Percentiles rank a stretch among this genome's conserved stretches.
Evolutionary conservation across 345 rosid genomes (phyloP).

Genomic region (Acer saccharum): DNA sequence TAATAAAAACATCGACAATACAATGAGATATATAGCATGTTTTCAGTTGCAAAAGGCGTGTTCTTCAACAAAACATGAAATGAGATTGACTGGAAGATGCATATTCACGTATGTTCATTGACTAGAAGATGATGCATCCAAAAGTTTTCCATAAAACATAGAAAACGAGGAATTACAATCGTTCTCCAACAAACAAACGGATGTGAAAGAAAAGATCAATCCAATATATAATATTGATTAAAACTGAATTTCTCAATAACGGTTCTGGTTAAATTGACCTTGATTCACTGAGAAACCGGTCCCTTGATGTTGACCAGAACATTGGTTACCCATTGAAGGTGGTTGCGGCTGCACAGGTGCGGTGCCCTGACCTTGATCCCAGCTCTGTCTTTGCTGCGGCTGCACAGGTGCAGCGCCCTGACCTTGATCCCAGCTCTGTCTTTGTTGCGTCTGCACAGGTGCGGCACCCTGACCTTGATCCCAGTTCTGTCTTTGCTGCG

Average conservation of each 20-base stretch:
- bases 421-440: constrained; percentile 36
- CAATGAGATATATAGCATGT: neutral
- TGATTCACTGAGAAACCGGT: neutral
- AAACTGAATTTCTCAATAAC: neutral
- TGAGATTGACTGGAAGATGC: neutral
- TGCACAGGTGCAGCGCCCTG: no score
- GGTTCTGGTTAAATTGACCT: neutral
- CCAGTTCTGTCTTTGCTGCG: constrained; percentile 28
- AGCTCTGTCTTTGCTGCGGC: no score
- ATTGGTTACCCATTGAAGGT: constrained; percentile 20
- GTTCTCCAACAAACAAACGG: no score
- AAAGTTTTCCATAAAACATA: neutral
- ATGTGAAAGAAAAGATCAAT: neutral
- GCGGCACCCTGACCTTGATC: constrained; percentile 16
- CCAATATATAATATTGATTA: neutral
- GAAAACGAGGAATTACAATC: neutral
- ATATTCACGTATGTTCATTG: constrained; percentile 6
- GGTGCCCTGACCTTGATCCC: no score
- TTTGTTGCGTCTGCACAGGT: constrained; percentile 24
- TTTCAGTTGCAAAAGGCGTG: neutral
- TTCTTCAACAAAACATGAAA: neutral
- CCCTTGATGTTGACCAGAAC: constrained; percentile 20
- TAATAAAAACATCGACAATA: neutral
- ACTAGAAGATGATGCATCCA: constrained; percentile 3
- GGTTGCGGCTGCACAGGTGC: constrained; percentile 33